Conservation (phyloP, 805 yeast genomes). For the Kuraishia molischiana region DNA sequence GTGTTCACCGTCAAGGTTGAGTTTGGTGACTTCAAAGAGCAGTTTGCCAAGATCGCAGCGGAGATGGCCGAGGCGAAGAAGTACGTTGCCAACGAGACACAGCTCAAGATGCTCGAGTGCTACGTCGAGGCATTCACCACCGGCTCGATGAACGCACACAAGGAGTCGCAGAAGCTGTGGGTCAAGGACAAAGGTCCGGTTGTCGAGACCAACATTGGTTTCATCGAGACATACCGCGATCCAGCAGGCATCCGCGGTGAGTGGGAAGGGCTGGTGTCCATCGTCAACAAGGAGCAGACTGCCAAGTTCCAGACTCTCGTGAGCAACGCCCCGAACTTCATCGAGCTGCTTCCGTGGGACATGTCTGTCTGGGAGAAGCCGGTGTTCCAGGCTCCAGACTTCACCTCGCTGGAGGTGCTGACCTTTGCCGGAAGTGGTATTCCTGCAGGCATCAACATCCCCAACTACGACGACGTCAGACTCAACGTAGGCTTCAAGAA, state of each 20-base stretch:
- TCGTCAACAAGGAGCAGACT: conserved; percentile 83
- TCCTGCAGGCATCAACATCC: conserved; percentile 91
- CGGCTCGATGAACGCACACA: conserved; percentile 81
- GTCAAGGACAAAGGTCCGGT: conserved; percentile 78
- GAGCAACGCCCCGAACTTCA: conserved; percentile 52
- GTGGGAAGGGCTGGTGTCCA: conserved; percentile 88
- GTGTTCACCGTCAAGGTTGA: conserved; percentile 24
- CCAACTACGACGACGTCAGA: conserved; percentile 86
- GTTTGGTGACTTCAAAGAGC: conserved; percentile 72
- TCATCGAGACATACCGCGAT: conserved; percentile 88
- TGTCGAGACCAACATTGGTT: conserved; percentile 77
- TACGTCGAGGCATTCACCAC: conserved; percentile 66
- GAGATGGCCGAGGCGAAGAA: conserved; percentile 47
- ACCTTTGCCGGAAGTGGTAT: conserved; percentile 86
- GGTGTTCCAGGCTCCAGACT: conserved; percentile 84
- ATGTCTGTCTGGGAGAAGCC: conserved; percentile 62
- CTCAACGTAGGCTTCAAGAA: conserved; percentile 80
- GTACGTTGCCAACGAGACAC: conserved; percentile 66
- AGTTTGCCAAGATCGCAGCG: conserved; percentile 50
- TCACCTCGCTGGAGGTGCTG: conserved; percentile 81
- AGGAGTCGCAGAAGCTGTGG: conserved; percentile 78
- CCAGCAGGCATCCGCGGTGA: conserved; percentile 90
- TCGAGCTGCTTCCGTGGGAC: conserved; percentile 70
- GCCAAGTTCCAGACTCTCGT: conserved; percentile 69
- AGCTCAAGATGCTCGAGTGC: conserved; percentile 50